A percentile compares a stretch with the other conserved stretches of the same genome.
These are phyloP conservation scores for Kockovaella imperatae DNA, from an alignment of 768 basidiomycete genomes.

Conservation along the genomic window DNA sequence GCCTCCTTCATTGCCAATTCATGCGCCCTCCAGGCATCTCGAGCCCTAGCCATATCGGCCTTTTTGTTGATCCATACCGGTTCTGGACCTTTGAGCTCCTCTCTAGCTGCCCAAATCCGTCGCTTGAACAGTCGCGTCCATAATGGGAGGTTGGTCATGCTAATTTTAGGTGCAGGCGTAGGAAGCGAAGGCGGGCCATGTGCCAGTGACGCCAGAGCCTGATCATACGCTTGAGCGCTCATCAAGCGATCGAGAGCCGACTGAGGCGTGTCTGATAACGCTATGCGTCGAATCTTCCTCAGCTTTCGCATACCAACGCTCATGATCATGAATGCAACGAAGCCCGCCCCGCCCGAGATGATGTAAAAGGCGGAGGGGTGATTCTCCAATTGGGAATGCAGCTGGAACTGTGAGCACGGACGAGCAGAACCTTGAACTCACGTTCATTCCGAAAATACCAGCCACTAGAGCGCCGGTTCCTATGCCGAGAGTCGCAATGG, in stretches of 20 bases:
- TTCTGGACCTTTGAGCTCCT: background rate
- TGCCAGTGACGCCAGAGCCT: background rate
- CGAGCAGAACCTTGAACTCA: conserved; percentile 46
- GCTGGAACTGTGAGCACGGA: conserved; percentile 47
- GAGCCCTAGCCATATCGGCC: conserved; percentile 24
- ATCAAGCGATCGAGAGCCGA: conserved; percentile 2
- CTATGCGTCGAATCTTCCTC: conserved; percentile 40
- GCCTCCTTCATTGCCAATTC: background rate
- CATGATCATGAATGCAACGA: conserved; percentile 58
- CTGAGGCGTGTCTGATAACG: conserved; percentile 24
- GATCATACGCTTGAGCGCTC: background rate
- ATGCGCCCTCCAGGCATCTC: conserved; percentile 11
- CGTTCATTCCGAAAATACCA: conserved; percentile 94
- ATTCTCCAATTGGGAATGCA: conserved; percentile 65
- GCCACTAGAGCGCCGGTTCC: conserved; percentile 83
- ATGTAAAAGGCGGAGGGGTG: conserved; percentile 66
- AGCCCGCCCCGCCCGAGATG: conserved; percentile 57
- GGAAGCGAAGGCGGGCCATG: background rate
- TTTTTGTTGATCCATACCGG: conserved; percentile 27
- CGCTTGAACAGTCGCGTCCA: background rate
- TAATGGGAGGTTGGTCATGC: background rate
- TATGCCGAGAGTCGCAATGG: conserved; percentile 89
- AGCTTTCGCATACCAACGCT: conserved; percentile 59
- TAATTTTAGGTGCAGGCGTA: background rate
- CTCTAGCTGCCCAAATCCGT: background rate